phyloP scores from a whole-genome alignment of 495 filamentous ascomycete genomes.

The Aspergillus sclerotioniger region DNA sequence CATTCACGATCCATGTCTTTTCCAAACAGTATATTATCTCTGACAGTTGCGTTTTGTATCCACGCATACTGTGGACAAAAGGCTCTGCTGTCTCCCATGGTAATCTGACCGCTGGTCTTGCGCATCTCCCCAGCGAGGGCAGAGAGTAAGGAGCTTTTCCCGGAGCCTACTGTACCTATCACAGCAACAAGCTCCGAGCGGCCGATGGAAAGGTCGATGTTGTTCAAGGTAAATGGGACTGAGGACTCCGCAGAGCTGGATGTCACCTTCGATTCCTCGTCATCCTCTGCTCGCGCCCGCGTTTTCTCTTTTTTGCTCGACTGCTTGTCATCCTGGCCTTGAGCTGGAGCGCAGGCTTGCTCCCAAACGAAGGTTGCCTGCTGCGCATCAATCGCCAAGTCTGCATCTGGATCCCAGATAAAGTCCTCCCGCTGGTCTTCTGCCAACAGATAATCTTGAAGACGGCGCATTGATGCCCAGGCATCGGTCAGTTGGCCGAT shows the following conservation, averaged over 20 bases:
- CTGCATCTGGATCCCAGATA: conserved; percentile 55
- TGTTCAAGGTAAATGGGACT: conserved; percentile 71
- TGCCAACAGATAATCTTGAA: conserved; percentile 81
- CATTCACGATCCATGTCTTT: conserved; percentile 54
- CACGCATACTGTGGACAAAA: conserved; percentile 97
- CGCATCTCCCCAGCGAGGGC: conserved; percentile 95
- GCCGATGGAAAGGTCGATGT: conserved; percentile 71
- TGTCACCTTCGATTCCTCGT: conserved; percentile 35
- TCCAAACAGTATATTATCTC: conserved; percentile 88
- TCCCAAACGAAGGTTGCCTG: conserved; percentile 93
- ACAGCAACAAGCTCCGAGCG: conserved; percentile 85
- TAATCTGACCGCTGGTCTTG: conserved; percentile 68
- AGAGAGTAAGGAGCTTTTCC: conserved; percentile 87
- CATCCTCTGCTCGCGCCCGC: conserved; percentile 25
- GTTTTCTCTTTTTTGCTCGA: conserved; percentile 28
- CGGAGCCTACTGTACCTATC: conserved; percentile 87
- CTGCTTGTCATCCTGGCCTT: conserved; percentile 21
- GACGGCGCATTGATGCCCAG: conserved; percentile 74
- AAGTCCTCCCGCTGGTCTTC: conserved; percentile 83
- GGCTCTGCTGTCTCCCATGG: conserved; percentile 72
- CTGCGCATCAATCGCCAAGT: conserved; percentile 69
- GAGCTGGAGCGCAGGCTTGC: conserved; percentile 26
- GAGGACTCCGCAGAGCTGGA: conserved; percentile 39
- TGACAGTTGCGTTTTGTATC: conserved; percentile 90
- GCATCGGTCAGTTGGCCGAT: conserved; percentile 89